These are phyloP conservation scores for Trametes maxima DNA, from an alignment of 768 basidiomycete species.

Conservation along the genomic window DNA sequence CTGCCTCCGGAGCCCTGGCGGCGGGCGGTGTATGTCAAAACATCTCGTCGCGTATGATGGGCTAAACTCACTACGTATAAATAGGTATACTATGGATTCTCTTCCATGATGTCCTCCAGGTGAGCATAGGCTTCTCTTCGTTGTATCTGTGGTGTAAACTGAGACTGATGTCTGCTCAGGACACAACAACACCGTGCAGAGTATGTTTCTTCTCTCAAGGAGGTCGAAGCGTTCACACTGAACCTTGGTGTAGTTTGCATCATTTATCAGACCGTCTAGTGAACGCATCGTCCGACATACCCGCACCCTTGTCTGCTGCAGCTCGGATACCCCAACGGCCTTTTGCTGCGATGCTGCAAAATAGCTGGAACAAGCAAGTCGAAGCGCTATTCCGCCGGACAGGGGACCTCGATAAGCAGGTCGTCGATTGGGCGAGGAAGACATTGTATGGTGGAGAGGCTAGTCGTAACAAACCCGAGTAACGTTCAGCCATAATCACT, in stretches of 20 bases:
- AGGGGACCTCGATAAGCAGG: slow-evolving; percentile 24
- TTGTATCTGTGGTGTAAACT: background rate
- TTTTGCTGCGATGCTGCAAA: slow-evolving; percentile 28
- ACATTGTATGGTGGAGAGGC: slow-evolving; percentile 29
- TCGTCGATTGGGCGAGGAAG: slow-evolving; percentile 28
- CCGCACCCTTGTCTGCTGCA: slow-evolving; percentile 27
- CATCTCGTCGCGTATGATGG: background rate
- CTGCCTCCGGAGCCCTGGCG: slow-evolving; percentile 28
- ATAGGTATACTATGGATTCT: slow-evolving; percentile 35
- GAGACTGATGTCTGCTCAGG: slow-evolving; percentile 16
- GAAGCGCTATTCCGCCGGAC: slow-evolving; percentile 28
- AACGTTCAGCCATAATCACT: background rate
- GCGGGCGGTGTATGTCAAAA: slow-evolving; percentile 29
- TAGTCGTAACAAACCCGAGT: slow-evolving; percentile 10
- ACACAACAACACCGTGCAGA: slow-evolving; percentile 29
- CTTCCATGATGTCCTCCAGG: slow-evolving; percentile 31
- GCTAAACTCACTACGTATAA: background rate
- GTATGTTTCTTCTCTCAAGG: slow-evolving; percentile 15
- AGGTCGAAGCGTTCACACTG: background rate
- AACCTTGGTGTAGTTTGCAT: slow-evolving; percentile 23
- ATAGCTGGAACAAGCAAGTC: slow-evolving; percentile 34
- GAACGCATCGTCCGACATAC: slow-evolving; percentile 25
- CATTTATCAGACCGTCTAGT: slow-evolving; percentile 27
- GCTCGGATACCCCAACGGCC: slow-evolving; percentile 31
- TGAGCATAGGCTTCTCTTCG: background rate